These are phyloP conservation scores for Plantago ovata DNA, from an alignment of 257 asterid species.

Conservation along the genomic window DNA sequence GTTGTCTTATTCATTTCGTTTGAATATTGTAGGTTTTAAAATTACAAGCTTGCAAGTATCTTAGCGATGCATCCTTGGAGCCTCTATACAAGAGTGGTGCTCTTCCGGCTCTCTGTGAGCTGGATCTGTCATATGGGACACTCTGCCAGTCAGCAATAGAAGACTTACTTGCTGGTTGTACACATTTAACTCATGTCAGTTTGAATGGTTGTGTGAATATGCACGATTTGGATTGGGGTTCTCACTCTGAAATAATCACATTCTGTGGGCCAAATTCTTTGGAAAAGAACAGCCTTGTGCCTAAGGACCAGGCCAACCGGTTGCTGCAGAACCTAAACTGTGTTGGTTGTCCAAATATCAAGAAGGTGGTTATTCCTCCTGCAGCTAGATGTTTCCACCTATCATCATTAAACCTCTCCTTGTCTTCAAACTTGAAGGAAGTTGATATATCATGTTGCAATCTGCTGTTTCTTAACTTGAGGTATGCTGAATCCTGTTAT, in stretches of 20 bases:
- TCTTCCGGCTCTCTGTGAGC: slow-evolving; percentile 79
- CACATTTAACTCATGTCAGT: slow-evolving; percentile 83
- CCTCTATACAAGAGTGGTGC: slow-evolving; percentile 86
- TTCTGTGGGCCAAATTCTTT: slow-evolving; percentile 23
- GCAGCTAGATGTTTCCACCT: slow-evolving; percentile 70
- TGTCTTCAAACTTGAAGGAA: slow-evolving; percentile 87
- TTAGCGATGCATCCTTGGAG: slow-evolving; percentile 70
- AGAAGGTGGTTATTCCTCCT: slow-evolving; percentile 84
- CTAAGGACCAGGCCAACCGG: slow-evolving; percentile 40
- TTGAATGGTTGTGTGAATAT: slow-evolving; percentile 86
- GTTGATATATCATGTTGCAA: slow-evolving; percentile 82
- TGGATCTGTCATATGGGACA: slow-evolving; percentile 92
- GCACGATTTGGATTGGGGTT: slow-evolving; percentile 94
- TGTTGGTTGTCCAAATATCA: slow-evolving; percentile 91
- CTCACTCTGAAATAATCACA: slow-evolving; percentile 33
- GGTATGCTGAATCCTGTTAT: slow-evolving; percentile 41
- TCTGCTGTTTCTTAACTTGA: slow-evolving; percentile 77
- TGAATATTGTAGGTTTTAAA: slow-evolving; percentile 63
- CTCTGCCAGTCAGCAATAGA: slow-evolving; percentile 89
- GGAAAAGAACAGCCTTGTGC: slow-evolving; percentile 21
- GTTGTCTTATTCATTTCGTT: slow-evolving; percentile 6
- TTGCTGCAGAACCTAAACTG: slow-evolving; percentile 82
- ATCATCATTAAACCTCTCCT: slow-evolving; percentile 74
- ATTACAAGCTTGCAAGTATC: slow-evolving; percentile 99
- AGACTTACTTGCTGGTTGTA: slow-evolving; percentile 88